Percentiles rank a stretch among this genome's conserved stretches.
Conservation (phyloP, 495 filamentous ascomycete species). For the Penicillium daleae region DNA sequence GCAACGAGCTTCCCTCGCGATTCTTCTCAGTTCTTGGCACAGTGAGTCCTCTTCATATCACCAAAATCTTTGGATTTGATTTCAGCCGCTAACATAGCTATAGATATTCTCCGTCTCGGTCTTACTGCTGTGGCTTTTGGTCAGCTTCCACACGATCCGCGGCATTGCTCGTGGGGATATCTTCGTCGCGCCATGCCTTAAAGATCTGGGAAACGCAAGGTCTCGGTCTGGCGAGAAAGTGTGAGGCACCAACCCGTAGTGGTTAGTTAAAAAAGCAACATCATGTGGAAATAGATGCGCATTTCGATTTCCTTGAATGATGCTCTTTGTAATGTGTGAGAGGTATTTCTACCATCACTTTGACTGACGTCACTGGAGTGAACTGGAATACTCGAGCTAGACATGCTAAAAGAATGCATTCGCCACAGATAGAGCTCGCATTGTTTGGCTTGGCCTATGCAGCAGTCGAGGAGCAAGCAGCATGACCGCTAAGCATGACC, state of each 20-base stretch:
- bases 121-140: conserved; percentile 15
- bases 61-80: not conserved
- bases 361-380: too few relatives aligned
- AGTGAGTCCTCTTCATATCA: conserved; percentile 17
- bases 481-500: not conserved
- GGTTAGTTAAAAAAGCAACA: not conserved
- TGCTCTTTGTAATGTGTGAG: too few relatives aligned
- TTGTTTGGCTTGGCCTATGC: not conserved
- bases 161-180: conserved; percentile 5
- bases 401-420: too few relatives aligned
- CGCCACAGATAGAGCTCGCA: not conserved
- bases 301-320: too few relatives aligned
- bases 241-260: not conserved
- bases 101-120: conserved; percentile 18
- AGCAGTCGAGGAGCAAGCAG: not conserved
- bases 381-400: too few relatives aligned
- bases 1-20: conserved; percentile 41
- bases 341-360: too few relatives aligned
- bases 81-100: not conserved
- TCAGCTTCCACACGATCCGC: conserved; percentile 3
- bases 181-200: conserved; percentile 16
- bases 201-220: conserved; percentile 6
- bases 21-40: conserved; percentile 53
- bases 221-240: not conserved
- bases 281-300: too few relatives aligned